phyloP scores from a whole-genome alignment of 164 flowering plant genomes.

The Vitis cinerea region DNA sequence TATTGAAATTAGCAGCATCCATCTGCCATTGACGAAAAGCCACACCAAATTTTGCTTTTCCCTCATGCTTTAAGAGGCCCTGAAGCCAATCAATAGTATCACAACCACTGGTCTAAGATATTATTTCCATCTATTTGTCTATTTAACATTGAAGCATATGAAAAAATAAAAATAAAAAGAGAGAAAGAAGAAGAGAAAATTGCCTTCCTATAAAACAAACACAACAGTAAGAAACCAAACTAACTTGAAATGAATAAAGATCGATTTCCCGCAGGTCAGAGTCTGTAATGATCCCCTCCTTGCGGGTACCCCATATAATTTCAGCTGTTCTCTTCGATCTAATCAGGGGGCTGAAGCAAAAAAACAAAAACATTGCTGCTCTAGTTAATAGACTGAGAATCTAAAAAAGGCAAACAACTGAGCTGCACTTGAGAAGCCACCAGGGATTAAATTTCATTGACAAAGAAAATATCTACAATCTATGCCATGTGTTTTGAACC shows the following conservation, averaged over 20 bases:
- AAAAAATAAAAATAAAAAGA: not conserved
- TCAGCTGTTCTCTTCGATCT: slow-evolving; percentile 95
- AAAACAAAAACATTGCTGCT: not conserved
- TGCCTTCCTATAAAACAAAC: no score
- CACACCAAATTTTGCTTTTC: slow-evolving; percentile 72
- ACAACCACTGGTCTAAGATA: not conserved
- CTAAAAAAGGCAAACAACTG: no score
- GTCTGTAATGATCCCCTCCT: slow-evolving; percentile 64
- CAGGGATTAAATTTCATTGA: no score
- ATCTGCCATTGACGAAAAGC: slow-evolving; percentile 81
- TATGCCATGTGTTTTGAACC: no score
- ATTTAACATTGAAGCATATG: not conserved
- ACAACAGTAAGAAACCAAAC: slow-evolving; percentile 19
- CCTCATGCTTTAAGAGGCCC: slow-evolving; percentile 94
- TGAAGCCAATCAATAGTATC: slow-evolving; percentile 28
- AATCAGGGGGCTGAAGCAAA: slow-evolving; percentile 58
- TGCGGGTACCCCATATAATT: slow-evolving; percentile 75
- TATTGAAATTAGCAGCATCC: slow-evolving; percentile 77
- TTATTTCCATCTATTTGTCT: not conserved
- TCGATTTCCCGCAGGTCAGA: slow-evolving; percentile 86
- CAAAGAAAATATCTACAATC: no score
- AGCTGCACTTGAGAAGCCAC: no score
- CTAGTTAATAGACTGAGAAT: no score
- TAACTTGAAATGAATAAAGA: slow-evolving; percentile 93
- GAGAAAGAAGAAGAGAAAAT: not conserved